Percentiles rank a stretch among this genome's conserved stretches.
Evolutionary conservation across 441 rosid species (phyloP).

Genomic region (Jatropha podagrica): DNA sequence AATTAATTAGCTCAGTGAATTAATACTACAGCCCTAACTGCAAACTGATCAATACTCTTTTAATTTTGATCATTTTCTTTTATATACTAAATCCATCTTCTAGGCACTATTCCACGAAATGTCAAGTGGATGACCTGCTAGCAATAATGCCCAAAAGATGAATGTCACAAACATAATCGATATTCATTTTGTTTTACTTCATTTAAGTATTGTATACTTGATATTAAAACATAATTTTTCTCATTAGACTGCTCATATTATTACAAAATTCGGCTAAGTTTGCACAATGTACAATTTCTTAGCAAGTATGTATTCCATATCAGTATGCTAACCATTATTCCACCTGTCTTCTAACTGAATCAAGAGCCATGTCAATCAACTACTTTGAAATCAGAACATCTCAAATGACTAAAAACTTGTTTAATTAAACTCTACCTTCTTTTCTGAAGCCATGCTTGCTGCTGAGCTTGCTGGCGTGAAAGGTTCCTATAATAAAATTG

Average conservation of each 20-base stretch:
- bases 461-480: slow-evolving; percentile 94
- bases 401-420: neutral
- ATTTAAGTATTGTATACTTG: neutral
- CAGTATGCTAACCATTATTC: neutral
- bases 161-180: neutral
- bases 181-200: neutral
- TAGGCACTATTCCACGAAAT: neutral
- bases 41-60: neutral
- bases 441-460: slow-evolving; percentile 98
- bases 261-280: neutral
- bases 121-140: neutral
- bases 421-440: slow-evolving; percentile 54
- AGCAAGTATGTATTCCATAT: neutral
- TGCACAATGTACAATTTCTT: neutral
- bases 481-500: slow-evolving; percentile 80
- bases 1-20: neutral
- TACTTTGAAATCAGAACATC: neutral
- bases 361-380: neutral
- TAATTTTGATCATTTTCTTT: neutral
- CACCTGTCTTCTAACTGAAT: neutral
- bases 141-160: neutral
- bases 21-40: neutral
- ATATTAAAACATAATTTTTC: neutral
- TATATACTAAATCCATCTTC: neutral
- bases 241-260: neutral